A percentile compares a stretch with the other conserved stretches of the same genome.
Conservation (phyloP, 2,329 filamentous ascomycete species). For the Sporothrix protearum region DNA sequence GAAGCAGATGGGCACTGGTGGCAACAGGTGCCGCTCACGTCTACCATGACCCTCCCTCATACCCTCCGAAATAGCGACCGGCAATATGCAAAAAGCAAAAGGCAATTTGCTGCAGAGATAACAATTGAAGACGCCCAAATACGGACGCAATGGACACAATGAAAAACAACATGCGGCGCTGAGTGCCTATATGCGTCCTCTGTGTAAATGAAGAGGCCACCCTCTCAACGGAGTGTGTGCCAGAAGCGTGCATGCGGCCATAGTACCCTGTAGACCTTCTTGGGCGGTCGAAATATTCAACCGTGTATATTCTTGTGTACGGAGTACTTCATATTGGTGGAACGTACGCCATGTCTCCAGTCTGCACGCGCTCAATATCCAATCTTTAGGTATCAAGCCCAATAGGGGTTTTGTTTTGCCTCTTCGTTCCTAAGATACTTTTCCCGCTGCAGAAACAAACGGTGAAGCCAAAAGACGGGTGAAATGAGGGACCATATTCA, state of each 20-base stretch:
- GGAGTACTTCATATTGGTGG: too few species aligned
- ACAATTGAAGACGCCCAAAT: background rate
- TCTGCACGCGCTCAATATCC: background rate
- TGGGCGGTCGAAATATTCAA: background rate
- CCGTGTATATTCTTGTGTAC: background rate
- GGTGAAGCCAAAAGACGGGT: background rate
- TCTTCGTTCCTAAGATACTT: too few species aligned
- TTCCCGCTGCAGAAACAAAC: background rate
- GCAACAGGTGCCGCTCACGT: background rate
- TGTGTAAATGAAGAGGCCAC: background rate
- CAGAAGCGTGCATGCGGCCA: background rate
- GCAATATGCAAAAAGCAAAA: slow-evolving; percentile 11
- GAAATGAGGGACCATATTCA: background rate
- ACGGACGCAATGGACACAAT: background rate
- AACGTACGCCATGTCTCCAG: background rate
- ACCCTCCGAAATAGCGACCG: background rate
- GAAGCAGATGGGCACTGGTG: background rate
- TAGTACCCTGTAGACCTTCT: background rate
- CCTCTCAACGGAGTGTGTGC: background rate
- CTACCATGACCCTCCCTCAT: too few species aligned
- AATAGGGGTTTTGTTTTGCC: background rate
- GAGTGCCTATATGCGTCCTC: background rate
- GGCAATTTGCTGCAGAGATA: background rate
- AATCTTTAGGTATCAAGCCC: background rate
- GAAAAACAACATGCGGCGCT: background rate